Base-by-base conservation (phyloP, 106 monocot genomes). In the Apostasia shenzhenica region DNA sequence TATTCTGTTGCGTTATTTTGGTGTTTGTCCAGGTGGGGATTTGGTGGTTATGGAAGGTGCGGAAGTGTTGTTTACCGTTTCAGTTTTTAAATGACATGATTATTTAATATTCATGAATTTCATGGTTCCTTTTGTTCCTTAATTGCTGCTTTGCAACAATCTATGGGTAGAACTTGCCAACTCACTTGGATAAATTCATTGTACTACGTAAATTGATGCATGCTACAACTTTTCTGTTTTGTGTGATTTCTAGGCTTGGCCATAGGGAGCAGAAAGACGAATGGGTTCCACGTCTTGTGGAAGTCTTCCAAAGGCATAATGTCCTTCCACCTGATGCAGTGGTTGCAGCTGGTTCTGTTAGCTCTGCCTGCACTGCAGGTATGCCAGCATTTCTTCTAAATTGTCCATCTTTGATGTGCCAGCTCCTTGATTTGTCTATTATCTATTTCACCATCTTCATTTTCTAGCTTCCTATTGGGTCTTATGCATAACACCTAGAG, bases 241-340 rank as follows among this genome's bases (percentile, higher is more conserved):
- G 42, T 53, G 13, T 63, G 39, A 3, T 56, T 41, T 73, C 51
- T 78, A 97, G 95, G 76, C 67, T 97, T 67, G 95, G 95, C 49
- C 95, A 97, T 75, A 79, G 95, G 77, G 95, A 97, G 67, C 92
- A 87, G 67, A 97, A 92, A 73, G 95, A 97, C 79, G 95, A 97
- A 61, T 97, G 92, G 92, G 66, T 63, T 26, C 95, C 95, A 48
- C 95, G 95, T 62, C 77, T 85, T 77, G 89, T 97, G 52, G 95
- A 97, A 72, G 95, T 92, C 44, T 92, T 97, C 53, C 92, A 92
- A 73, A 92, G 77, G 80, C 72, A 85, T 10, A 97, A 97, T 63
- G 79, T 92, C 73, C 72, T 97, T 37, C 95, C 95, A 54, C 89
- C 84, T 59, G 77, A 70, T 85, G 89, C 95, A 67, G 43, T 97